Base-by-base conservation (phyloP, 148 eudicot genomes). In the Diospyros lotus region DNA sequence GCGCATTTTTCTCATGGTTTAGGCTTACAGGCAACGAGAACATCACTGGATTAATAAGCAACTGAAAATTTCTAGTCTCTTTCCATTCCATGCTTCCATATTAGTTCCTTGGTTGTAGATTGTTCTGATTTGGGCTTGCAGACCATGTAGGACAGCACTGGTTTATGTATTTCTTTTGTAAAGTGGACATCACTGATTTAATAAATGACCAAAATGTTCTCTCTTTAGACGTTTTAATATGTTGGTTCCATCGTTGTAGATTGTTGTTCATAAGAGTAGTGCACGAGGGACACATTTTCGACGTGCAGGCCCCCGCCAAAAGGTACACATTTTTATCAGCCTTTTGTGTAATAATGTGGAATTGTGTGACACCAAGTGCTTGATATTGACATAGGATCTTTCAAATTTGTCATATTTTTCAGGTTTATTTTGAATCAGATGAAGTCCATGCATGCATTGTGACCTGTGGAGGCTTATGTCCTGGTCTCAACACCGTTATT, bases 401-500 rank as follows among this genome's bases (percentile, higher is more conserved):
- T 9, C 44, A 9, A 3, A 54, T 64, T 7, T 52, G 42, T 52
- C 4, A 54, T 64, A 6, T 52, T 51, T 43, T 73, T 66, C 82
- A 93, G 98, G 87, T 93, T 73, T 93, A 89, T 75, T 93, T 85
- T 64, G 65, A 78, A 64, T 75, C 98, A 14, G 96, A 88, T 78
- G 98, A 91, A 61, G 98, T 93, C 46, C 81, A 82, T 44, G 93
- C 98, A 1, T 93, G 96, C 72, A 87, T 90, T 59, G 96, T 90
- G 10, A 91, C 96, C 42, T 91, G 96, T 83, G 98, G 98, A 66
- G 93, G 96, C 18, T 84, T 93, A 65, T 93, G 93, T 76, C 98
- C 98, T 69, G 96, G 98, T 43, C 88, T 93, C 58, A 93, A 93
- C 73, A 93, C 98, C 13, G 98, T 93, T 83, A 93, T 93, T 17